A percentile compares a stretch with the other conserved stretches of the same genome.
Evolutionary conservation across 768 basidiomycete species (phyloP).

Genomic region (Amylocystis lapponica): DNA sequence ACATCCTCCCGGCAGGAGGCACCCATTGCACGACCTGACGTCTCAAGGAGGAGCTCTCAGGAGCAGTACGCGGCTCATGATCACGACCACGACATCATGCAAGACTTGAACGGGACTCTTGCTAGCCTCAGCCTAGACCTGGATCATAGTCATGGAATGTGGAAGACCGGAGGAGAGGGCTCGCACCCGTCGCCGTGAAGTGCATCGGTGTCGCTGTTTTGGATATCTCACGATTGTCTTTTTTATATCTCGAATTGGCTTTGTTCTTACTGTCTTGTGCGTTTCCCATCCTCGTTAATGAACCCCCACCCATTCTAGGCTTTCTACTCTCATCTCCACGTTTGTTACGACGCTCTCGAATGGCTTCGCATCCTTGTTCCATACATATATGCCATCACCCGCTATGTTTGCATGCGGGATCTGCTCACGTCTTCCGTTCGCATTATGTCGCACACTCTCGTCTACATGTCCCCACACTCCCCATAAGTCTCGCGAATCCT

Average conservation of each 20-base stretch:
- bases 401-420: constrained; percentile 17
- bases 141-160: constrained; percentile 32
- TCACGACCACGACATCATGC: constrained; percentile 47
- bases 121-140: constrained; percentile 71
- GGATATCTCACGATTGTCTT: constrained; percentile 4
- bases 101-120: constrained; percentile 71
- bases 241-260: constrained; percentile 7
- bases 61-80: constrained; percentile 12
- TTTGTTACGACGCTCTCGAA: constrained; percentile 18
- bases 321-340: constrained; percentile 14
- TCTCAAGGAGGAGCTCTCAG: constrained; percentile 12
- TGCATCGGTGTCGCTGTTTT: background rate
- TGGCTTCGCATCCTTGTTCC: constrained; percentile 4
- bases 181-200: constrained; percentile 7
- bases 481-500: constrained; percentile 14
- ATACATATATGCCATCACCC: constrained; percentile 14
- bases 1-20: constrained; percentile 36
- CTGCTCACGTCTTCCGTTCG: constrained; percentile 13
- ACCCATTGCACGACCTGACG: constrained; percentile 23
- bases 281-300: constrained; percentile 1
- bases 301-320: constrained; percentile 13
- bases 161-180: constrained; percentile 24
- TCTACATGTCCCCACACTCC: constrained; percentile 5
- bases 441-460: constrained; percentile 11
- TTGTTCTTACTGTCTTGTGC: constrained; percentile 10